These are phyloP conservation scores for Hortaea werneckii DNA, from an alignment of 2,329 filamentous ascomycete species.

Conservation along the genomic window DNA sequence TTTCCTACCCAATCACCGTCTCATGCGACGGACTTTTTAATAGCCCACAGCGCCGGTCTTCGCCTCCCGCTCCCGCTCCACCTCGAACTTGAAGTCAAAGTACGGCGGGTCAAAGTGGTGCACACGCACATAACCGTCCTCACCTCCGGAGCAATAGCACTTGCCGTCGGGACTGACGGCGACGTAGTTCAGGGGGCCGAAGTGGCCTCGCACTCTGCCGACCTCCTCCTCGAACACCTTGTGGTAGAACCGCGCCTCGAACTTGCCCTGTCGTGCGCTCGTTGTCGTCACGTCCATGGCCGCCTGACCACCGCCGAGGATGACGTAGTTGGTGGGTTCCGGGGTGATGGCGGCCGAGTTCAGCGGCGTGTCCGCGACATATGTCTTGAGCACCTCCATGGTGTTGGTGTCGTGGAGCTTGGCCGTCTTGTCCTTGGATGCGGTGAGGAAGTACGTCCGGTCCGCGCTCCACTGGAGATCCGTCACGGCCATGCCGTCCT, in stretches of 20 bases:
- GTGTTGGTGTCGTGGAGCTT: slow-evolving; percentile 83
- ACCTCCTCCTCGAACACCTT: slow-evolving; percentile 99
- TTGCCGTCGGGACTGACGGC: slow-evolving; percentile 85
- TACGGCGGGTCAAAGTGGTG: slow-evolving; percentile 98
- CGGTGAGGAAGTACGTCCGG: slow-evolving; percentile 95
- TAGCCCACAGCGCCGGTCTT: slow-evolving; percentile 6
- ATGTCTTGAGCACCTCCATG: slow-evolving; percentile 88
- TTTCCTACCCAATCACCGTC: neutral
- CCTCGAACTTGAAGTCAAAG: slow-evolving; percentile 98
- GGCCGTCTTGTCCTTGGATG: slow-evolving; percentile 94
- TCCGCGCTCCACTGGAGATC: slow-evolving; percentile 93
- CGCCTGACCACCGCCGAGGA: slow-evolving; percentile 94
- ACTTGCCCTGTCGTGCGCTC: slow-evolving; percentile 89
- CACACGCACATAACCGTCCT: slow-evolving; percentile 96
- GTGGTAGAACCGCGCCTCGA: slow-evolving; percentile 99
- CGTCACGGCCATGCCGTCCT: slow-evolving; percentile 71
- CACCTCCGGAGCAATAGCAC: slow-evolving; percentile 88
- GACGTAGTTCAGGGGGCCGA: slow-evolving; percentile 93
- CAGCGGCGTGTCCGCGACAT: slow-evolving; percentile 81
- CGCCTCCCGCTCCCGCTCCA: slow-evolving; percentile 65
- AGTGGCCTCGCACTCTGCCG: slow-evolving; percentile 91
- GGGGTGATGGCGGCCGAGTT: slow-evolving; percentile 91
- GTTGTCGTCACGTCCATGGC: slow-evolving; percentile 99
- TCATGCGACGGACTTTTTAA: neutral
- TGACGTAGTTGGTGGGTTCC: slow-evolving; percentile 97